Evolutionary conservation across 495 filamentous ascomycete species (phyloP).

Genomic region (Penicillium cinerascens): DNA sequence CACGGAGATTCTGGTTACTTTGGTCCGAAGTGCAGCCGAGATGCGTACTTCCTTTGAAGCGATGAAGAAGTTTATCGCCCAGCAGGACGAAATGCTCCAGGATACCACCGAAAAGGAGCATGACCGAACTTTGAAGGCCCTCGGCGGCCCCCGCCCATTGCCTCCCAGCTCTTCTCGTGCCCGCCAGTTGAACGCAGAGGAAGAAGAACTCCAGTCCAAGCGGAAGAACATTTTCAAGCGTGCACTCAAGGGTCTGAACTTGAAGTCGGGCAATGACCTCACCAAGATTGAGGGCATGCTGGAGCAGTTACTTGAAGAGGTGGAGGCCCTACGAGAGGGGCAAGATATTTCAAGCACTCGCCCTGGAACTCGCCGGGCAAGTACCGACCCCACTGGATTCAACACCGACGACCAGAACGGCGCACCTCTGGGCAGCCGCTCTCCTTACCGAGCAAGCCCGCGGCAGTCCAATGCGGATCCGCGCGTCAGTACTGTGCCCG

Average conservation of each 20-base stretch:
- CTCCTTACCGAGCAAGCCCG: conserved; percentile 70
- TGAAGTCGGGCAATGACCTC: conserved; percentile 83
- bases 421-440: conserved; percentile 69
- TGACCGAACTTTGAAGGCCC: conserved; percentile 74
- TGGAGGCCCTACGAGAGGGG: conserved; percentile 76
- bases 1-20: conserved; percentile 91
- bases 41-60: conserved; percentile 97
- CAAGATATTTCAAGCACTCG: conserved; percentile 35
- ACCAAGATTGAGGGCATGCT: conserved; percentile 94
- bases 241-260: conserved; percentile 81
- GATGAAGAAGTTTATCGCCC: conserved; percentile 86
- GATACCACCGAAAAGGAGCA: conserved; percentile 80
- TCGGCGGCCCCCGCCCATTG: conserved; percentile 84
- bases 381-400: conserved; percentile 57
- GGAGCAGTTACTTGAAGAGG: conserved; percentile 83
- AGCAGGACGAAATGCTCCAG: conserved; percentile 81
- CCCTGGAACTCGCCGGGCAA: conserved; percentile 29
- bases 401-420: conserved; percentile 81
- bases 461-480: conserved; percentile 57
- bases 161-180: conserved; percentile 52
- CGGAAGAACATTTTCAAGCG: conserved; percentile 86
- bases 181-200: conserved; percentile 52
- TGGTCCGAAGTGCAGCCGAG: conserved; percentile 91
- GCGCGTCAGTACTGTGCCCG: conserved; percentile 84
- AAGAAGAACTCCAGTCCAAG: conserved; percentile 71